Percentiles rank a stretch among this genome's conserved stretches.
Conservation (phyloP, 1,284 basidiomycete genomes). For the Ganoderma leucocontextum region DNA sequence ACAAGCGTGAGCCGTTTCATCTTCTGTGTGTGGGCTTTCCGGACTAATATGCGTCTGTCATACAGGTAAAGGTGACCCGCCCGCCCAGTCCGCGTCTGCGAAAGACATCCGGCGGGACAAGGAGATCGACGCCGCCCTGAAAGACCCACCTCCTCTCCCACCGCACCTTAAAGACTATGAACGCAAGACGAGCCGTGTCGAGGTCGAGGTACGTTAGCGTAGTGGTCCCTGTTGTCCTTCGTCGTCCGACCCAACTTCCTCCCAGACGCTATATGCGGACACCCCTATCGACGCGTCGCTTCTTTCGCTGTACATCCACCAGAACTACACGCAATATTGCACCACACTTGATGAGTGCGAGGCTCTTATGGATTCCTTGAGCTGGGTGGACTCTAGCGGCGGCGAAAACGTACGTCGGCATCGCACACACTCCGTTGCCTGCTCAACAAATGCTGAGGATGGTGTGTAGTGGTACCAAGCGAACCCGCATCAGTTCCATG, state of each 20-base stretch:
- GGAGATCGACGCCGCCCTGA: conserved; percentile 59
- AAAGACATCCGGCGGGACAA: conserved; percentile 67
- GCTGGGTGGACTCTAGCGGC: conserved; percentile 80
- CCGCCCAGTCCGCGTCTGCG: conserved; percentile 56
- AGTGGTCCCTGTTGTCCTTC: neutral
- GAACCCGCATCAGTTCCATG: conserved; percentile 87
- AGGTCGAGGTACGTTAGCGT: conserved; percentile 71
- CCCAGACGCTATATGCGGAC: conserved; percentile 79
- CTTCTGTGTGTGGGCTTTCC: neutral
- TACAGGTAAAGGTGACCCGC: conserved; percentile 77
- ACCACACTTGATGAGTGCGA: conserved; percentile 80
- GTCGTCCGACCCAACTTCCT: neutral
- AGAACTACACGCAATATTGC: conserved; percentile 91
- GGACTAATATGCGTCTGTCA: neutral
- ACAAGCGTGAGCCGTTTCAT: conserved; percentile 76
- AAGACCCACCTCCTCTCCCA: conserved; percentile 62
- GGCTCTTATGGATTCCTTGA: conserved; percentile 79
- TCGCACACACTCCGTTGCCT: neutral
- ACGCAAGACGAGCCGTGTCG: conserved; percentile 79
- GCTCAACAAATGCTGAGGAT: neutral
- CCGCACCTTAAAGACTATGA: conserved; percentile 65
- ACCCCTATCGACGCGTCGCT: conserved; percentile 92
- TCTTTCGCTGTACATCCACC: conserved; percentile 91
- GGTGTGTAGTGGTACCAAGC: conserved; percentile 73
- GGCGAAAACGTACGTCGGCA: conserved; percentile 62